phyloP scores from a whole-genome alignment of 2,329 filamentous ascomycete species.

The Acephala macrosclerotiorum region DNA sequence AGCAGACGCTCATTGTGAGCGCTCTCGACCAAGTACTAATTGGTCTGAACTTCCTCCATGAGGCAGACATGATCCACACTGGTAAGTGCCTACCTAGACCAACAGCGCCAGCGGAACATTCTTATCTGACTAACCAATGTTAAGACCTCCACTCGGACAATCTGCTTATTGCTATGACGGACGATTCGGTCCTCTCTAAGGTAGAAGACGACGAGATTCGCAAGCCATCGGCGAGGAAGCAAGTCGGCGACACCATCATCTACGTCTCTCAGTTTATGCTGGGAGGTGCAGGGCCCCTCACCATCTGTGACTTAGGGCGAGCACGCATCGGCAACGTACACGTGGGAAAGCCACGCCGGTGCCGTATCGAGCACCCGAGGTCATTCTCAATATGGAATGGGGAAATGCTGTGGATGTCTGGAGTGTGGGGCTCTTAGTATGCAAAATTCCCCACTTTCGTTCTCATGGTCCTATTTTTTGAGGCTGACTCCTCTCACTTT shows the following conservation, averaged over 20 bases:
- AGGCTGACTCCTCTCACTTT: slow-evolving; percentile 22
- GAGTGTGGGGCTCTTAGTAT: slow-evolving; percentile 45
- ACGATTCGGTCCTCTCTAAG: slow-evolving; percentile 28
- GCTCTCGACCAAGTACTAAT: slow-evolving; percentile 23
- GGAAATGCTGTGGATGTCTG: slow-evolving; percentile 45
- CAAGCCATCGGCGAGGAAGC: slow-evolving; percentile 27
- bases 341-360: slow-evolving; percentile 30
- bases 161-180: slow-evolving; percentile 25
- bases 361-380: slow-evolving; percentile 44
- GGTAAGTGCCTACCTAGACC: slow-evolving; percentile 21
- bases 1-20: slow-evolving; percentile 12
- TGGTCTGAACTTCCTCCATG: slow-evolving; percentile 27
- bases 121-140: slow-evolving; percentile 13
- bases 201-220: slow-evolving; percentile 30
- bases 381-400: slow-evolving; percentile 47
- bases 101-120: neutral
- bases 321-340: slow-evolving; percentile 26
- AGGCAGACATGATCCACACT: slow-evolving; percentile 26
- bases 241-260: slow-evolving; percentile 21
- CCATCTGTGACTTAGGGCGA: slow-evolving; percentile 28
- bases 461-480: slow-evolving; percentile 15
- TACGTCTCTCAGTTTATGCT: slow-evolving; percentile 28
- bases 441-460: slow-evolving; percentile 6
- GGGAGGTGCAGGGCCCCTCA: slow-evolving; percentile 23
- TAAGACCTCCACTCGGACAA: slow-evolving; percentile 30